phyloP scores from a whole-genome alignment of 345 rosid species.

The Eucalyptus marginata region DNA sequence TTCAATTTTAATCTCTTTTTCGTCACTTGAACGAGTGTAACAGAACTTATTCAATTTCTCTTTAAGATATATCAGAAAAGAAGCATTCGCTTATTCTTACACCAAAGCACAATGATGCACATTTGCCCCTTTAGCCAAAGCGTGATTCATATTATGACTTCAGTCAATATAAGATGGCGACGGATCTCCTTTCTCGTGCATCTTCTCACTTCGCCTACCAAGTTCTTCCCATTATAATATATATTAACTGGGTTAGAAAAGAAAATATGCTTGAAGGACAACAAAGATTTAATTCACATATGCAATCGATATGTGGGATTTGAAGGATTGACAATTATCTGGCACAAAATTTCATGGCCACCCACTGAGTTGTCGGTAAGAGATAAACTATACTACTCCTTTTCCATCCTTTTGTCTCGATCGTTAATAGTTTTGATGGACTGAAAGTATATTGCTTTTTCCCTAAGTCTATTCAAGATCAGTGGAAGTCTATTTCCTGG shows the following conservation, averaged over 20 bases:
- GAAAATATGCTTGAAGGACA: background rate
- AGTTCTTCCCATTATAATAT: background rate
- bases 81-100: background rate
- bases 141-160: background rate
- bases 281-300: background rate
- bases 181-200: background rate
- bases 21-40: background rate
- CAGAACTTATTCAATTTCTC: background rate
- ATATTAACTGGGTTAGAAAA: background rate
- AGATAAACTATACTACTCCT: background rate
- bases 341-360: background rate
- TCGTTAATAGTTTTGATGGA: background rate
- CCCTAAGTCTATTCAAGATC: background rate
- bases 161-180: background rate
- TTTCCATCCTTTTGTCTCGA: background rate
- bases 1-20: background rate
- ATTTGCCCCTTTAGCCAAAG: no score
- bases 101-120: background rate
- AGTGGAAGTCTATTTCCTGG: background rate
- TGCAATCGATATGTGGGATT: background rate
- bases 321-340: background rate
- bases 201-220: background rate
- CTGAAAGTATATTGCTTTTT: background rate
- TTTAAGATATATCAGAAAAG: background rate
- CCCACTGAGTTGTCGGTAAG: background rate